Percentiles rank a stretch among this genome's conserved stretches.
Conservation (phyloP, 352 stramenopile species). For the Elongisporangium prolatum region DNA sequence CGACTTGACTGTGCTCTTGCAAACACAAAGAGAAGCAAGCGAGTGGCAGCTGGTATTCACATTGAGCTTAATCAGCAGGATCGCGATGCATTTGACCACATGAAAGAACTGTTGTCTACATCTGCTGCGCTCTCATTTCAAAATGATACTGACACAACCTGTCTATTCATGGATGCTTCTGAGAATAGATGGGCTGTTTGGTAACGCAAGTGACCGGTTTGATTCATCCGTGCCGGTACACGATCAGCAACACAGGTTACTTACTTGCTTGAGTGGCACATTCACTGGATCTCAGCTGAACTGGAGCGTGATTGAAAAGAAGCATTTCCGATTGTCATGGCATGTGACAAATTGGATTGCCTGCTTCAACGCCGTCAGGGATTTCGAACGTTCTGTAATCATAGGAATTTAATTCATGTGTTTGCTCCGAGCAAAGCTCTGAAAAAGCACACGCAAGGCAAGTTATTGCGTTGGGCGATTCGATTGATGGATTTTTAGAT, state of each 20-base stretch:
- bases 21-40: slow-evolving; percentile 1
- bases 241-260: slow-evolving; percentile 7
- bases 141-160: neutral
- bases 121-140: slow-evolving; percentile 5
- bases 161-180: slow-evolving; percentile 6
- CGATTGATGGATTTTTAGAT: too few relatives aligned
- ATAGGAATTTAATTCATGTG: too few relatives aligned
- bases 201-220: slow-evolving; percentile 9
- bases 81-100: neutral
- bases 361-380: slow-evolving; percentile 7
- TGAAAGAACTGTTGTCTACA: slow-evolving; percentile 1
- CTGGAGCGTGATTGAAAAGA: slow-evolving; percentile 20
- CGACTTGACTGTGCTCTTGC: slow-evolving; percentile 6
- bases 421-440: too few relatives aligned
- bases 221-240: slow-evolving; percentile 1
- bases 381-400: too few relatives aligned
- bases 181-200: slow-evolving; percentile 7
- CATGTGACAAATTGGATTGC: slow-evolving; percentile 6
- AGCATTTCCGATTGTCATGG: slow-evolving; percentile 10
- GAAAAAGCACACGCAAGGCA: too few relatives aligned
- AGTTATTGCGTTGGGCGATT: too few relatives aligned
- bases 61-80: neutral
- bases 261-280: slow-evolving; percentile 7
- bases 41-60: neutral
- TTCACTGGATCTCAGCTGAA: slow-evolving; percentile 2